phyloP scores from a whole-genome alignment of 2,329 filamentous ascomycete species.

The Coniochaeta sp. region DNA sequence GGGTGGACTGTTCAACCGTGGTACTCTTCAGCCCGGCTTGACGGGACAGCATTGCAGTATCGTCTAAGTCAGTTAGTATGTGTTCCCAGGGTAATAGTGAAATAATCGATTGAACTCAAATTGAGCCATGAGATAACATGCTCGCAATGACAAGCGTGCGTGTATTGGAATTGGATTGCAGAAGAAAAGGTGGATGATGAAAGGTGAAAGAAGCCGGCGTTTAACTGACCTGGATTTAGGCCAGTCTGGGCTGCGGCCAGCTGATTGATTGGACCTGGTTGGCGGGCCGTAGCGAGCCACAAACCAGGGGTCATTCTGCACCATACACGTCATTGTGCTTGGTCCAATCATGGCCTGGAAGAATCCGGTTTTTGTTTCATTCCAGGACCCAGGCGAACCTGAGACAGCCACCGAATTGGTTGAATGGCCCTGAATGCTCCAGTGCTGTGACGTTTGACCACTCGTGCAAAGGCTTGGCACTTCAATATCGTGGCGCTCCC shows the following conservation, averaged over 20 bases:
- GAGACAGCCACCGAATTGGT: not conserved
- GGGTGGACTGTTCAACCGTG: too few relatives aligned
- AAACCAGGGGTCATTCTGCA: not conserved
- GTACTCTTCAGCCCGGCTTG: too few relatives aligned
- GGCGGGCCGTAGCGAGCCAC: not conserved
- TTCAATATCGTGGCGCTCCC: not conserved
- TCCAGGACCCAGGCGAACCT: not conserved
- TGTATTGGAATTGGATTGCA: too few relatives aligned
- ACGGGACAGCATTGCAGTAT: too few relatives aligned
- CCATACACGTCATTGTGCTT: constrained; percentile 1
- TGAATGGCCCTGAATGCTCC: not conserved
- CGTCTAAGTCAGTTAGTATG: too few relatives aligned
- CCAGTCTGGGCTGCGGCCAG: not conserved
- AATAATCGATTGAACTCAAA: too few relatives aligned
- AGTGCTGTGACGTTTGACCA: not conserved
- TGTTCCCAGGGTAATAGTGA: too few relatives aligned
- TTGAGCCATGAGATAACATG: too few relatives aligned
- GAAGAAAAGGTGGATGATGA: not conserved
- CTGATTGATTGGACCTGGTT: not conserved
- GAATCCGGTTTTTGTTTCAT: constrained; percentile 4
- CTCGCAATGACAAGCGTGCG: too few relatives aligned
- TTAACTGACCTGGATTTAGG: not conserved
- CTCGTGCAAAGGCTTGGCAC: not conserved
- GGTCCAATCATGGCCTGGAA: not conserved
- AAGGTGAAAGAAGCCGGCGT: too few relatives aligned